Conservation (phyloP, 2,329 filamentous ascomycete genomes). For the Colletotrichum gigasporum region DNA sequence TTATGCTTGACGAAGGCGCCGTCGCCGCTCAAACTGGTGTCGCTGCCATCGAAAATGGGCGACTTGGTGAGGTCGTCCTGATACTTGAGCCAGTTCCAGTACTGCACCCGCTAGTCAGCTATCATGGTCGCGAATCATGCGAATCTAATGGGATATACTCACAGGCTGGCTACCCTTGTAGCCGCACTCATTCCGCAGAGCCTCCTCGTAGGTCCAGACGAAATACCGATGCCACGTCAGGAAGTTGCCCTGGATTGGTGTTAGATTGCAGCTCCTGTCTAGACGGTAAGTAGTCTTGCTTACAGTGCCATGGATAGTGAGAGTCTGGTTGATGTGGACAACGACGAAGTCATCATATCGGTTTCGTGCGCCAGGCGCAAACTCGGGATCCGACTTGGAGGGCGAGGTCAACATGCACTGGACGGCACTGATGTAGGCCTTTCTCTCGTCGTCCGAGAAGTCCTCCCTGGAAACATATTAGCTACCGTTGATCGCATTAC, state of each 20-base stretch:
- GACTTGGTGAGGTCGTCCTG: constrained; percentile 41
- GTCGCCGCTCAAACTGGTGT: constrained; percentile 48
- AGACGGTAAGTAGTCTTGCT: background rate
- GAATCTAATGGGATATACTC: background rate
- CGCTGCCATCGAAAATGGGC: constrained; percentile 51
- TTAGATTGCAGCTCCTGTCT: too few species aligned
- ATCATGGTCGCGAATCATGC: background rate
- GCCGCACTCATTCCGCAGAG: constrained; percentile 31
- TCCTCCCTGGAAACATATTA: background rate
- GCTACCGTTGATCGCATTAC: background rate
- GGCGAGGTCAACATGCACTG: constrained; percentile 30
- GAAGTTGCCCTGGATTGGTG: constrained; percentile 23
- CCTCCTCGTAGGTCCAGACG: constrained; percentile 30
- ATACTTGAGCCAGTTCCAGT: constrained; percentile 49
- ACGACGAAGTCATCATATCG: constrained; percentile 35
- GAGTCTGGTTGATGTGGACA: constrained; percentile 30
- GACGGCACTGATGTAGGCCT: constrained; percentile 31
- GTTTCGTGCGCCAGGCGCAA: constrained; percentile 27
- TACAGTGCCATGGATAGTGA: constrained; percentile 27
- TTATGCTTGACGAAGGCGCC: constrained; percentile 43
- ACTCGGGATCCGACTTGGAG: constrained; percentile 7
- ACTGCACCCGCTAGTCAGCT: constrained; percentile 31
- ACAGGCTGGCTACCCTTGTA: constrained; percentile 32
- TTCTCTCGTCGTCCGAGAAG: constrained; percentile 26
- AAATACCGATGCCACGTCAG: constrained; percentile 34